phyloP scores from a whole-genome alignment of 805 yeast species.

The Candida coquimbonensis region DNA sequence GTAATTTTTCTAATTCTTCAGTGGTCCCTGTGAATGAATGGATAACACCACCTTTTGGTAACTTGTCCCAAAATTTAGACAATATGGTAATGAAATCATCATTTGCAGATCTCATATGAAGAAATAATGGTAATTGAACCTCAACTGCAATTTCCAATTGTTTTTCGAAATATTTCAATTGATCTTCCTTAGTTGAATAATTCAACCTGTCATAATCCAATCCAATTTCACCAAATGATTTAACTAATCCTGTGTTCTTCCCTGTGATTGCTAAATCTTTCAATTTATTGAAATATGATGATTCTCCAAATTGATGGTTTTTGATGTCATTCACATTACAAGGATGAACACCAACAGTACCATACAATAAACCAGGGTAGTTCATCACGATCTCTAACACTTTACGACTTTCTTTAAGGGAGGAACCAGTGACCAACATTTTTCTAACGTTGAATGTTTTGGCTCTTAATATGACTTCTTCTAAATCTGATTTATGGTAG shows the following conservation, averaged over 20 bases:
- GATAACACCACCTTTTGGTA: slow-evolving; percentile 60
- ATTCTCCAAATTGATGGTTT: slow-evolving; percentile 19
- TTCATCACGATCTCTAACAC: slow-evolving; percentile 48
- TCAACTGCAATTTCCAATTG: slow-evolving; percentile 67
- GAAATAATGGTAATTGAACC: slow-evolving; percentile 65
- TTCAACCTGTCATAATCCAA: slow-evolving; percentile 88
- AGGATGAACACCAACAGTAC: slow-evolving; percentile 95
- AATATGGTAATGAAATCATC: slow-evolving; percentile 68
- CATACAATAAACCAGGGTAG: slow-evolving; percentile 32
- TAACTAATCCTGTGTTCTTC: slow-evolving; percentile 43
- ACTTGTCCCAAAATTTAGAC: slow-evolving; percentile 40
- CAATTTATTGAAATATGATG: slow-evolving; percentile 40
- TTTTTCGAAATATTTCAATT: slow-evolving; percentile 54
- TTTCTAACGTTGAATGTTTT: slow-evolving; percentile 53
- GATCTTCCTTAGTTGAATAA: slow-evolving; percentile 63
- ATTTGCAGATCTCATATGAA: slow-evolving; percentile 85
- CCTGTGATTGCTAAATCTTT: slow-evolving; percentile 44
- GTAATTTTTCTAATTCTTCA: slow-evolving; percentile 51
- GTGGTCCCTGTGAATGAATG: slow-evolving; percentile 90
- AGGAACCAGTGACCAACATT: slow-evolving; percentile 80
- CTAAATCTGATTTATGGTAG: slow-evolving; percentile 62
- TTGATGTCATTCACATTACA: slow-evolving; percentile 63
- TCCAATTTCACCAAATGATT: slow-evolving; percentile 94
- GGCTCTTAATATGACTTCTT: slow-evolving; percentile 61
- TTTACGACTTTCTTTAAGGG: slow-evolving; percentile 55